These are phyloP conservation scores for Lecanicillium sp. DNA, from an alignment of 2,329 filamentous ascomycete species.

Conservation along the genomic window DNA sequence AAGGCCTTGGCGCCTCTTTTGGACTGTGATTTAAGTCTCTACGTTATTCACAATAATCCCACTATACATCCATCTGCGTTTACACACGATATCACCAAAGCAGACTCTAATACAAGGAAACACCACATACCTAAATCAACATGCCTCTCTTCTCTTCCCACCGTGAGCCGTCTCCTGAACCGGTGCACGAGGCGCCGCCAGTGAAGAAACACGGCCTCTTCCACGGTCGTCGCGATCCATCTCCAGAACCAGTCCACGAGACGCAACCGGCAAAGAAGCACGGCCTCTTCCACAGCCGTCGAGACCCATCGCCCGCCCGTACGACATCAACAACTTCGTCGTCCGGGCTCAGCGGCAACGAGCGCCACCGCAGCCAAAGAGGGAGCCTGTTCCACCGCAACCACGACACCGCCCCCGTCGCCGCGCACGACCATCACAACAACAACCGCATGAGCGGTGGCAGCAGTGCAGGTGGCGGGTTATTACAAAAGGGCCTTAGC, in stretches of 20 bases:
- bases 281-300: constrained; percentile 29
- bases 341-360: constrained; percentile 2
- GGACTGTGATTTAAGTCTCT: background rate
- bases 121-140: constrained; percentile 8
- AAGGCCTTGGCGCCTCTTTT: no score
- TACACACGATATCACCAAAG: no score
- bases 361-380: constrained; percentile 10
- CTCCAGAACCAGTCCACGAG: constrained; percentile 22
- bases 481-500: constrained; percentile 27
- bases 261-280: no score
- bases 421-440: constrained; percentile 8
- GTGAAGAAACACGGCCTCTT: constrained; percentile 32
- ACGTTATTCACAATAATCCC: no score
- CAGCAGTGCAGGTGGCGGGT: constrained; percentile 17
- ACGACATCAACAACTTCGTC: constrained; percentile 15
- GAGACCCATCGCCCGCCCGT: constrained; percentile 19
- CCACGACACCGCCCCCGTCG: constrained; percentile 19
- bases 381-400: constrained; percentile 19
- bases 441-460: constrained; percentile 6
- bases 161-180: constrained; percentile 22
- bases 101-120: no score
- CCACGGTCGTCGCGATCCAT: constrained; percentile 20
- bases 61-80: no score
- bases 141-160: constrained; percentile 25
- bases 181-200: constrained; percentile 21